phyloP scores from a whole-genome alignment of 2,329 filamentous ascomycete species.

The Blumeria graminis region DNA sequence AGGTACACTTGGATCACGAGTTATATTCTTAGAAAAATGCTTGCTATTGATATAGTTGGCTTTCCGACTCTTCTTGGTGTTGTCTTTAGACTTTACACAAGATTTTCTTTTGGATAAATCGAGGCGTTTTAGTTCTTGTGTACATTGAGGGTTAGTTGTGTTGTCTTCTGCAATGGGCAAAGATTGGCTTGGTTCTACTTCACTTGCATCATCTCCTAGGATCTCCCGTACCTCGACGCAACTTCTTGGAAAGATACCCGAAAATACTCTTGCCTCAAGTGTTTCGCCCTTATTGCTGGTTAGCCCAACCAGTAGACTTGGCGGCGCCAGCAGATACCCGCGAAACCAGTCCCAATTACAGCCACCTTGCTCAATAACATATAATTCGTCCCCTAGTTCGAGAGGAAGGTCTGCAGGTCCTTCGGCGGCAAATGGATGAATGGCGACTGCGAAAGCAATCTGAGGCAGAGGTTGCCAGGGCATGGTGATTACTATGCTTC shows the following conservation, averaged over 20 bases:
- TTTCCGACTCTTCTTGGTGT: conserved; percentile 5
- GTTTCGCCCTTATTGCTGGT: conserved; percentile 82
- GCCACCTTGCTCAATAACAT: conserved; percentile 92
- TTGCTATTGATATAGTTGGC: conserved; percentile 10
- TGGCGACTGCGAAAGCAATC: conserved; percentile 94
- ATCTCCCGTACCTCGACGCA: conserved; percentile 91
- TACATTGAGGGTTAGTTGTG: neutral
- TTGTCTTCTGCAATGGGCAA: neutral
- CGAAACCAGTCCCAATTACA: conserved; percentile 72
- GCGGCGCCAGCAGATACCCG: conserved; percentile 84
- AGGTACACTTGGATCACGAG: conserved; percentile 39
- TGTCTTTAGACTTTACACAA: conserved; percentile 5
- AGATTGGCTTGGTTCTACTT: conserved; percentile 3
- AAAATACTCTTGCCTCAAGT: conserved; percentile 86
- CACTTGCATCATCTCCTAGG: conserved; percentile 46
- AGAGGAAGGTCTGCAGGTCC: conserved; percentile 79
- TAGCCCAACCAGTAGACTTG: conserved; percentile 73
- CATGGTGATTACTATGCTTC: conserved; percentile 25
- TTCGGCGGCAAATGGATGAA: conserved; percentile 73
- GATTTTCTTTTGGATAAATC: conserved; percentile 1
- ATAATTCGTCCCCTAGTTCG: conserved; percentile 93
- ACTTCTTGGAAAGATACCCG: conserved; percentile 87
- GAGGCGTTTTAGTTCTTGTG: neutral
- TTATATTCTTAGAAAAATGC: conserved; percentile 20
- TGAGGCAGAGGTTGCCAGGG: conserved; percentile 92